These are phyloP conservation scores for Aquanectria penicillioides DNA, from an alignment of 2,329 filamentous ascomycete genomes.

Conservation along the genomic window DNA sequence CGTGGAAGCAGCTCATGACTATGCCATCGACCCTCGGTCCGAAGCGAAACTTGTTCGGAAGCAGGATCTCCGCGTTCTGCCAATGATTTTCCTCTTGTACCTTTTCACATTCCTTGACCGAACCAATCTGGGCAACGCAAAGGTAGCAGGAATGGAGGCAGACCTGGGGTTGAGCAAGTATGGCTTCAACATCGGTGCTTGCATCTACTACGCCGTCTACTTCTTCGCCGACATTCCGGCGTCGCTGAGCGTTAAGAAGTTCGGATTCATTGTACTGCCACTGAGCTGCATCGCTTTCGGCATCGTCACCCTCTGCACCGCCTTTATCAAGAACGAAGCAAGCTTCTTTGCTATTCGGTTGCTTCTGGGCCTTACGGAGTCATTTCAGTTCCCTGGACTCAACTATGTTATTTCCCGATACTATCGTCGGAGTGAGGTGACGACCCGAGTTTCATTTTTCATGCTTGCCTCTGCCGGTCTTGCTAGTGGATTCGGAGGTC, in stretches of 20 bases:
- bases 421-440: constrained; percentile 65
- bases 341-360: constrained; percentile 59
- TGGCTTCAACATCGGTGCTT: constrained; percentile 67
- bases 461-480: constrained; percentile 63
- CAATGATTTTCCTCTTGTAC: background rate
- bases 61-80: background rate
- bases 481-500: constrained; percentile 66
- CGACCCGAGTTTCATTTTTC: constrained; percentile 65
- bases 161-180: constrained; percentile 57
- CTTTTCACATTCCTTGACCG: constrained; percentile 41
- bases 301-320: constrained; percentile 62
- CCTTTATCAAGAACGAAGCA: constrained; percentile 60
- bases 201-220: constrained; percentile 68
- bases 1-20: constrained; percentile 20
- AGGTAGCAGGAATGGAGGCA: constrained; percentile 52
- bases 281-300: constrained; percentile 59
- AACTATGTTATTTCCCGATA: constrained; percentile 66
- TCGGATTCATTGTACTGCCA: constrained; percentile 59
- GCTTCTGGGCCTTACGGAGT: constrained; percentile 65
- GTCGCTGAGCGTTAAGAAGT: constrained; percentile 63
- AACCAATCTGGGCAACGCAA: constrained; percentile 47
- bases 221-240: constrained; percentile 65
- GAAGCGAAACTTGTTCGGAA: constrained; percentile 6
- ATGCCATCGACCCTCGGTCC: background rate
- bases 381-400: constrained; percentile 67